Conservation (phyloP, 352 stramenopile genomes). For the Phytophthora syringae region DNA sequence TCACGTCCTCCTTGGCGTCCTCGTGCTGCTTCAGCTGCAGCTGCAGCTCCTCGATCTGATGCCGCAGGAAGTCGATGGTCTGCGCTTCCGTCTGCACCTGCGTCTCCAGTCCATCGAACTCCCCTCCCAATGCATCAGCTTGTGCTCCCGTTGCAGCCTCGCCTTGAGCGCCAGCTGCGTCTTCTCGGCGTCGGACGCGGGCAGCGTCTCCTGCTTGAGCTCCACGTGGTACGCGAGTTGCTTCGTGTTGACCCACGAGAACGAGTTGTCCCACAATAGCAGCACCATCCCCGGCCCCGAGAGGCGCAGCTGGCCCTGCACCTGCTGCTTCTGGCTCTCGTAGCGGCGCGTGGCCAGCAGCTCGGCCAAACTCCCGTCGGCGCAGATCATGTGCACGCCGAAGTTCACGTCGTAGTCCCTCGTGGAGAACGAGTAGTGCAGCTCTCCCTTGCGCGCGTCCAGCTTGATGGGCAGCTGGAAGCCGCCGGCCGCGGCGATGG, state of each 20-base stretch:
- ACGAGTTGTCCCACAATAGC: constrained; percentile 84
- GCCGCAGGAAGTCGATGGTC: constrained; percentile 53
- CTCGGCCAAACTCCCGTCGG: constrained; percentile 59
- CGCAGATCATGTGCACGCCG: constrained; percentile 70
- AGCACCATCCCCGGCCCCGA: constrained; percentile 64
- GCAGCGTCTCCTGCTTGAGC: constrained; percentile 62
- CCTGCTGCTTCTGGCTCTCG: constrained; percentile 64
- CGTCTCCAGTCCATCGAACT: constrained; percentile 50
- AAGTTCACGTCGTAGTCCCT: constrained; percentile 80
- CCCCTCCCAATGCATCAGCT: constrained; percentile 42
- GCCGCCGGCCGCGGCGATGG: constrained; percentile 62
- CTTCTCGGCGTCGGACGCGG: constrained; percentile 46
- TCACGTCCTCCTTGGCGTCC: constrained; percentile 37
- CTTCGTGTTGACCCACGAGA: constrained; percentile 84
- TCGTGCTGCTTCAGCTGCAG: constrained; percentile 45
- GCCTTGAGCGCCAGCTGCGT: constrained; percentile 54
- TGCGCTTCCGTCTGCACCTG: constrained; percentile 52
- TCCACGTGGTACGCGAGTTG: constrained; percentile 79
- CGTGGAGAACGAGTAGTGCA: constrained; percentile 76
- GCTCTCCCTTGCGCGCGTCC: constrained; percentile 57
- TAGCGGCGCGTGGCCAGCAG: constrained; percentile 63
- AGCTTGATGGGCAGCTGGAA: constrained; percentile 83
- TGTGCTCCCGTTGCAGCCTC: constrained; percentile 51
- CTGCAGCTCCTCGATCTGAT: constrained; percentile 70
- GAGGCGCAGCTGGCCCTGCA: constrained; percentile 53